phyloP scores from a whole-genome alignment of 2,329 filamentous ascomycete genomes.

The Fusarium nodosum region DNA sequence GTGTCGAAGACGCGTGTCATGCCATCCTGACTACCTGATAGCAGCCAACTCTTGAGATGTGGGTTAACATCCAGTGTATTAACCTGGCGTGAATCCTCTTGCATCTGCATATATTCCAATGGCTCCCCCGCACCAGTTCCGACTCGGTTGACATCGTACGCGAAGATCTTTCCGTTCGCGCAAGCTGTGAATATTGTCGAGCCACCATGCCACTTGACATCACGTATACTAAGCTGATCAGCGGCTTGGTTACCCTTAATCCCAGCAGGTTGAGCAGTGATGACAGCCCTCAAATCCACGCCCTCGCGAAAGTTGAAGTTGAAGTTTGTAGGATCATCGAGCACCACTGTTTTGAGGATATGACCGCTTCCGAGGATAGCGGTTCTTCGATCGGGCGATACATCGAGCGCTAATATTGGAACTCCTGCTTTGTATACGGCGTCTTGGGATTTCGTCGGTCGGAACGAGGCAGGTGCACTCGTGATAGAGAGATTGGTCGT shows the following conservation, averaged over 20 bases:
- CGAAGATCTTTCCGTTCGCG: constrained; percentile 73
- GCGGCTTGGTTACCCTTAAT: constrained; percentile 58
- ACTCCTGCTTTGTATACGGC: constrained; percentile 64
- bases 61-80: constrained; percentile 75
- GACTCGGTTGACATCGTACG: constrained; percentile 70
- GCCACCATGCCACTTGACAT: constrained; percentile 70
- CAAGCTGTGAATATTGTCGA: constrained; percentile 73
- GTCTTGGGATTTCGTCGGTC: constrained; percentile 69
- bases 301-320: constrained; percentile 66
- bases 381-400: constrained; percentile 67
- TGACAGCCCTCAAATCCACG: constrained; percentile 69
- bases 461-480: constrained; percentile 62
- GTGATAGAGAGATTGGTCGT: constrained; percentile 57
- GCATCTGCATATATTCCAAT: constrained; percentile 69
- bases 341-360: constrained; percentile 70
- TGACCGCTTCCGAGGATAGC: constrained; percentile 71
- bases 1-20: constrained; percentile 73
- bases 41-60: constrained; percentile 67
- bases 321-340: constrained; percentile 61
- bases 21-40: constrained; percentile 75
- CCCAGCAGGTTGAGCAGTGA: constrained; percentile 61
- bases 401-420: constrained; percentile 70
- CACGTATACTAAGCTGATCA: constrained; percentile 74
- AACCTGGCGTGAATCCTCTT: constrained; percentile 73
- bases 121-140: constrained; percentile 60